Evolutionary conservation across 306 rosid genomes (phyloP).

Genomic region (Quercus alba): DNA sequence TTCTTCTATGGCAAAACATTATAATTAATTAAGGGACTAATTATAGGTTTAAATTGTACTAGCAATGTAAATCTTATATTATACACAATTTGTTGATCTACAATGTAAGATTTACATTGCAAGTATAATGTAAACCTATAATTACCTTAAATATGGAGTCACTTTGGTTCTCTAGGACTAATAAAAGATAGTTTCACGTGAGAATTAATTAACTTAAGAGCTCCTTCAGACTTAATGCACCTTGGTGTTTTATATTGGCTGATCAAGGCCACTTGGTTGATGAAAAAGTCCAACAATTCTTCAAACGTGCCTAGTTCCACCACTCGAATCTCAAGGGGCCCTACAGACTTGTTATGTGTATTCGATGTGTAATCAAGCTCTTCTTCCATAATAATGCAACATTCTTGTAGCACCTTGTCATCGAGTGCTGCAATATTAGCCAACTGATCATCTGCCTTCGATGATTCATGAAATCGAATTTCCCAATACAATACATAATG

Average conservation of each 20-base stretch:
- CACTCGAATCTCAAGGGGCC: slow-evolving; percentile 80
- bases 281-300: slow-evolving; percentile 67
- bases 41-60: too few relatives aligned
- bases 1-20: neutral
- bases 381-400: slow-evolving; percentile 78
- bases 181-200: slow-evolving; percentile 54
- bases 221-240: slow-evolving; percentile 64
- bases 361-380: slow-evolving; percentile 59
- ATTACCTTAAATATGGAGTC: slow-evolving; percentile 4
- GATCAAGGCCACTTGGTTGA: slow-evolving; percentile 78
- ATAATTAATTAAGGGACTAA: neutral
- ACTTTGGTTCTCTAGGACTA: slow-evolving; percentile 72
- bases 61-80: too few relatives aligned
- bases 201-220: slow-evolving; percentile 60
- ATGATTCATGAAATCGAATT: slow-evolving; percentile 37
- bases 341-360: slow-evolving; percentile 61
- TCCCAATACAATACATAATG: slow-evolving; percentile 92
- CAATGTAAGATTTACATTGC: too few relatives aligned
- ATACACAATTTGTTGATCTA: too few relatives aligned
- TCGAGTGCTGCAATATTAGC: slow-evolving; percentile 1
- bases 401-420: slow-evolving; percentile 54
- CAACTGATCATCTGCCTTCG: neutral
- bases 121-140: too few relatives aligned
- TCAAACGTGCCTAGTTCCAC: slow-evolving; percentile 82
- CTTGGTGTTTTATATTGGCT: slow-evolving; percentile 94